Evolutionary conservation across 2,329 filamentous ascomycete species (phyloP), one percentile per base, ranked within the genome.

Genomic region (Aureobasidium sp.): DNA sequence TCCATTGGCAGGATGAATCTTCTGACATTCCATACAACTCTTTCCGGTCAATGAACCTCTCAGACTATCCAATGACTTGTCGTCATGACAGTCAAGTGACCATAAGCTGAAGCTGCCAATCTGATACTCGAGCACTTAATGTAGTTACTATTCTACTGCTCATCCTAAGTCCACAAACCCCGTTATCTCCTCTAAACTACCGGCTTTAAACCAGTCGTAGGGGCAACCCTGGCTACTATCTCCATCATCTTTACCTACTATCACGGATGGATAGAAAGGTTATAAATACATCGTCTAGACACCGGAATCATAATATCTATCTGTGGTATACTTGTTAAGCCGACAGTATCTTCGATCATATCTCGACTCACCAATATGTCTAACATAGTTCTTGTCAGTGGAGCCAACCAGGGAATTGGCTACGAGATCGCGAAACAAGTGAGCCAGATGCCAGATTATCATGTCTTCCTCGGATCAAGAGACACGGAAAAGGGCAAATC

Each of bases 381-480:
- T 5, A 59, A 59, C 10, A 36, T 44, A n/a, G 55, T 59, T 47
- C 55, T 59, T 5, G 41, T 59, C 9, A 59, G 36, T 17, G 55
- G 55, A 23, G 55, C 55, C 23, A 59, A 59, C 41, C 36, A 47
- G 5, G 55, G 55, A 0, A 46, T 59, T 8, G 55, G 55, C 5
- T 59, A 26, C 5, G 55, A 42, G 7, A 59, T 46, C 5, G 55
- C 55, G 7, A 27, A 48, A 26, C 23, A 26, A n/a, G 27, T 59
- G 1, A 15, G 37, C 15, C 15, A 29, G 2, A 44, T 10, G 17
- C 27, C 41, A 17, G 27, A 44, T 4, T 46, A 46, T 12, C 55
- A 59, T 26, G 29, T 59, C 20, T 26, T 59, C 20, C 29, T 59
- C 1, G 44, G 44, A 47, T 47, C 44, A 0, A 26, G 44, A 27